These are phyloP conservation scores for Mollisia scopiformis DNA, from an alignment of 2,329 filamentous ascomycete species.

Conservation along the genomic window DNA sequence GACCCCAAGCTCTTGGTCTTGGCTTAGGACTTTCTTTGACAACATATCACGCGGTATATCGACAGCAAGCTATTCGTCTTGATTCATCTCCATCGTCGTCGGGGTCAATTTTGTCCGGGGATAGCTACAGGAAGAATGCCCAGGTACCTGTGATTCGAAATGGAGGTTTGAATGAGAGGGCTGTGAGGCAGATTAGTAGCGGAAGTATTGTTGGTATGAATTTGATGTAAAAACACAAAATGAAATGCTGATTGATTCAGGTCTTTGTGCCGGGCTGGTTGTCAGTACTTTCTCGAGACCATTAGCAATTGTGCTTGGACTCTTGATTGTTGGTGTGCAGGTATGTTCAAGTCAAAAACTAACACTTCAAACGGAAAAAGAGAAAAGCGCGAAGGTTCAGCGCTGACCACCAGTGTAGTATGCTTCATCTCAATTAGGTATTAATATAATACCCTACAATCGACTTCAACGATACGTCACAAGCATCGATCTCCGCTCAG, in stretches of 20 bases:
- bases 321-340: slow-evolving; percentile 58
- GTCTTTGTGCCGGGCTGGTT: slow-evolving; percentile 46
- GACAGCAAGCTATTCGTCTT: slow-evolving; percentile 36
- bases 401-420: slow-evolving; percentile 40
- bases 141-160: slow-evolving; percentile 23
- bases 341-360: slow-evolving; percentile 13
- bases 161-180: slow-evolving; percentile 29
- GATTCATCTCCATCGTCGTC: slow-evolving; percentile 24
- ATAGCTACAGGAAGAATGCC: slow-evolving; percentile 35
- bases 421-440: slow-evolving; percentile 50
- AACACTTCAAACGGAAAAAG: neutral
- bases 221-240: neutral
- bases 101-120: neutral
- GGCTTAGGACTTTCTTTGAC: slow-evolving; percentile 41
- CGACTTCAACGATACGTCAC: slow-evolving; percentile 52
- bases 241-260: slow-evolving; percentile 10
- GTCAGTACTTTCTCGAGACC: slow-evolving; percentile 73
- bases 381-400: neutral
- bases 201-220: slow-evolving; percentile 36
- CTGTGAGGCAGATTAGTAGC: slow-evolving; percentile 37
- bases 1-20: slow-evolving; percentile 37
- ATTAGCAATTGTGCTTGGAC: slow-evolving; percentile 67
- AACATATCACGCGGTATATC: slow-evolving; percentile 33
- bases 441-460: slow-evolving; percentile 44
- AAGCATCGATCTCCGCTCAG: slow-evolving; percentile 48